A percentile compares a stretch with the other conserved stretches of the same genome.
phyloP scores from a whole-genome alignment of 352 stramenopile species.

The Pythium folliculosum region DNA sequence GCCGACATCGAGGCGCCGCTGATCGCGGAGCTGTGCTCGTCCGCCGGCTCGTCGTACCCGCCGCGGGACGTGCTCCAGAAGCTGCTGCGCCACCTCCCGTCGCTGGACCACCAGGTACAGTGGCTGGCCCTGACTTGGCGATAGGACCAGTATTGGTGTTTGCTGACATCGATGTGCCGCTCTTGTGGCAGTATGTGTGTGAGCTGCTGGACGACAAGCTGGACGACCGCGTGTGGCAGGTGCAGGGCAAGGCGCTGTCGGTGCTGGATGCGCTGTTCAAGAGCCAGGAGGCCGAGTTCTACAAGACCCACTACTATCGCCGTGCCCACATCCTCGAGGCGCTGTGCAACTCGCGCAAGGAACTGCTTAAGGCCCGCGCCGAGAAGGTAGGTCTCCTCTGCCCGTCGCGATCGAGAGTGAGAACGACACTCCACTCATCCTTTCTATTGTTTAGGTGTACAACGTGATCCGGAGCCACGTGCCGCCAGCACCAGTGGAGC shows the following conservation, averaged over 20 bases:
- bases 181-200: conserved; percentile 74
- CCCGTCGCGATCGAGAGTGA: background rate
- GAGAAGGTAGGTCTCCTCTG: conserved; percentile 60
- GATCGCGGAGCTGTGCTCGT: conserved; percentile 77
- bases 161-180: no score
- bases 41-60: conserved; percentile 78
- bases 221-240: conserved; percentile 78
- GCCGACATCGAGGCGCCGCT: conserved; percentile 70
- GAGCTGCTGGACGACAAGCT: conserved; percentile 87
- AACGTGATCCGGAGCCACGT: conserved; percentile 35
- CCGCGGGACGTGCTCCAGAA: conserved; percentile 79
- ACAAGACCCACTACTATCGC: conserved; percentile 70
- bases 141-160: no score
- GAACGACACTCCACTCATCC: background rate
- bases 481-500: conserved; percentile 25
- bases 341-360: conserved; percentile 65
- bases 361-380: conserved; percentile 70
- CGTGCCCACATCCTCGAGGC: conserved; percentile 51
- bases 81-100: conserved; percentile 68
- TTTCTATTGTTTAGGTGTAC: conserved; percentile 23
- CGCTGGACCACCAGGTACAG: conserved; percentile 63
- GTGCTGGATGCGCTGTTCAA: conserved; percentile 73
- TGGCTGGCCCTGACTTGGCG: no score
- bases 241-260: conserved; percentile 79
- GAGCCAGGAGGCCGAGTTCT: conserved; percentile 54